Base-by-base conservation (phyloP, 163 green algal species). In the Chlorella variabilis region DNA sequence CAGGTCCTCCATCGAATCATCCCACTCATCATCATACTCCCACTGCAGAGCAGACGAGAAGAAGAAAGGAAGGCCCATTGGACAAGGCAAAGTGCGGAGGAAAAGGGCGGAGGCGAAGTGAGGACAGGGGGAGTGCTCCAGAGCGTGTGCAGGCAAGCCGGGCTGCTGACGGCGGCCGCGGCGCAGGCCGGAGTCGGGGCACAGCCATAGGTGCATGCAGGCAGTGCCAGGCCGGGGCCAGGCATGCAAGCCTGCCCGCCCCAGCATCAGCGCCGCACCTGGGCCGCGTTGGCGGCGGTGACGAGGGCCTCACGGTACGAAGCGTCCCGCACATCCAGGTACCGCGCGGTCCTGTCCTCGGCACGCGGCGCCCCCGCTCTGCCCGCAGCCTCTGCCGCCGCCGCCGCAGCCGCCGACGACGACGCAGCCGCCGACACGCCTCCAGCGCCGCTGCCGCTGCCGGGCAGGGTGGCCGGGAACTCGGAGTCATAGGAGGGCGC, bases 11-110 rank as follows among this genome's bases (percentile, higher is more conserved):
- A 92, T 93, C 0, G 77, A 88, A 84, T 96, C 92, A 78, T 96
- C 92, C 71, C 95, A 96, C 73, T 96, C 92, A 38, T 96, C 92
- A 25, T 95, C 92, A 71, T 95, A 94, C 88, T 92, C 89, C 84
- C 83, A 93, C 80, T 94, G 87, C 68, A 77, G 63, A n/a, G n/a
- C n/a, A n/a, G n/a, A n/a, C n/a, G n/a, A n/a, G n/a, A n/a, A n/a
- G n/a, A n/a, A n/a, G n/a, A n/a, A n/a, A 63, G 69, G 29, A 36
- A 58, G 3, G 58, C 5, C 4, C 9, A 3, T 15, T 11, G 25
- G 23, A 8, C n/a, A 3, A 66, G 27, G 33, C 33, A 65, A 65
- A 34, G 56, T 65, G 11, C 45, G 15, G 45, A 11, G 11, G 11
- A 54, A 15, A 54, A 23, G 45, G 45, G 45, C 15, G n/a, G n/a